Evolutionary conservation across 2,329 filamentous ascomycete genomes (phyloP).

Genomic region (Penicillium crustosum): DNA sequence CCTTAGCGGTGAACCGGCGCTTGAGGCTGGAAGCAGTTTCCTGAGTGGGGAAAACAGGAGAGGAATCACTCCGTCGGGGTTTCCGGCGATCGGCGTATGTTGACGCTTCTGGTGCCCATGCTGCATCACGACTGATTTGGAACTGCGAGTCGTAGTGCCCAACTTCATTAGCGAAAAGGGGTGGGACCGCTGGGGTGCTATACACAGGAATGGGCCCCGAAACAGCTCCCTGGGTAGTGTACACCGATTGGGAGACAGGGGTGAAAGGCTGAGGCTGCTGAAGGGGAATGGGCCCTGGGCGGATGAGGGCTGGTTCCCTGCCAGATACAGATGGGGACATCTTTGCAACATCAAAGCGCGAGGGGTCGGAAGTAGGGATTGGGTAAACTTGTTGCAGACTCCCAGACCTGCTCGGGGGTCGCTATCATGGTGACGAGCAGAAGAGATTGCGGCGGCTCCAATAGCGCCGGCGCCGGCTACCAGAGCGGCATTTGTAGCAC

Average conservation of each 20-base stretch:
- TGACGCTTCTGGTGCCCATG: conserved; percentile 11
- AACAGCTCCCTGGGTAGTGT: conserved; percentile 48
- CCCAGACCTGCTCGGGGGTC: conserved; percentile 42
- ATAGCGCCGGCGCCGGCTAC: conserved; percentile 47
- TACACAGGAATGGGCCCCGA: conserved; percentile 41
- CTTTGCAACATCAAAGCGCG: conserved; percentile 57
- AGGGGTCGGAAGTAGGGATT: conserved; percentile 65
- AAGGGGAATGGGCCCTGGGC: conserved; percentile 66
- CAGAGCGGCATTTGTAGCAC: conserved; percentile 33
- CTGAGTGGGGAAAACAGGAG: conserved; percentile 42
- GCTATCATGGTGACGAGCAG: conserved; percentile 35
- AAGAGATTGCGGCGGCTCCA: conserved; percentile 43
- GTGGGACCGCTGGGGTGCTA: conserved; percentile 41
- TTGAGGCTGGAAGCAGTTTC: conserved; percentile 30
- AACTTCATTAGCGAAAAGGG: conserved; percentile 38
- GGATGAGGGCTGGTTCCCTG: conserved; percentile 35
- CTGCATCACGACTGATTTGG: conserved; percentile 15
- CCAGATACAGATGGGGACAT: conserved; percentile 27
- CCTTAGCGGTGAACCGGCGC: conserved; percentile 37
- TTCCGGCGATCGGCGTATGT: conserved; percentile 14
- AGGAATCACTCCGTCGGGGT: conserved; percentile 47
- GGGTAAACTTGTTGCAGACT: conserved; percentile 63
- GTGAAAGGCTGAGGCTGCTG: conserved; percentile 80
- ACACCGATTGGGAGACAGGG: conserved; percentile 69
- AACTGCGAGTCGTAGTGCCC: conserved; percentile 20